A percentile compares a stretch with the other conserved stretches of the same genome.
phyloP scores from a whole-genome alignment of 352 stramenopile species.

The Globisporangium barbulae region DNA sequence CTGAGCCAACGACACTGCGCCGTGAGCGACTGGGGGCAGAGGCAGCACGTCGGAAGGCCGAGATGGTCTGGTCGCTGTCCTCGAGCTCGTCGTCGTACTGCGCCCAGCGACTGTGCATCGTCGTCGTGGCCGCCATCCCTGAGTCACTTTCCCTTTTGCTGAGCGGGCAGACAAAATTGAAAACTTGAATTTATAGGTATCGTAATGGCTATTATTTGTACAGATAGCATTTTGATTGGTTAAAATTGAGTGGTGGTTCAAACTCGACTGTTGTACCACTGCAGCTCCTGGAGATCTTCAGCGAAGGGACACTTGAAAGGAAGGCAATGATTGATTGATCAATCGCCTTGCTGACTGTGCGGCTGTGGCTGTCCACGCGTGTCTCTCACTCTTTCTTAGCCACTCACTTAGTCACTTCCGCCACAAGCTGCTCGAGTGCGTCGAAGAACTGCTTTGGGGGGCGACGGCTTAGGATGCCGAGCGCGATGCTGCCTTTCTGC shows the following conservation, averaged over 20 bases:
- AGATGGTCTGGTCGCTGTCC: slow-evolving; percentile 72
- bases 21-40: background rate
- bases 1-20: background rate
- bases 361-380: background rate
- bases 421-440: slow-evolving; percentile 35
- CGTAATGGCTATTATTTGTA: slow-evolving; percentile 6
- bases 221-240: background rate
- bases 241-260: background rate
- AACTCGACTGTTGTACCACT: background rate
- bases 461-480: slow-evolving; percentile 62
- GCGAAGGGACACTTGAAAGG: slow-evolving; percentile 8
- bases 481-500: slow-evolving; percentile 46
- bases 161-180: background rate
- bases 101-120: slow-evolving; percentile 32
- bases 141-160: background rate
- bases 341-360: background rate
- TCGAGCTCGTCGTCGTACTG: slow-evolving; percentile 55
- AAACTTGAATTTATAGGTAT: slow-evolving; percentile 7
- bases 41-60: slow-evolving; percentile 13
- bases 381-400: background rate
- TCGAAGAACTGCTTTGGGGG: slow-evolving; percentile 60
- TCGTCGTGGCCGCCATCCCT: slow-evolving; percentile 6
- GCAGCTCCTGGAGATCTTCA: slow-evolving; percentile 1
- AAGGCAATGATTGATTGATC: background rate
- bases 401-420: slow-evolving; percentile 6